Evolutionary conservation across 2,329 filamentous ascomycete species (phyloP), one percentile per base, ranked within the genome.

Genomic region (Thelonectria blattea): DNA sequence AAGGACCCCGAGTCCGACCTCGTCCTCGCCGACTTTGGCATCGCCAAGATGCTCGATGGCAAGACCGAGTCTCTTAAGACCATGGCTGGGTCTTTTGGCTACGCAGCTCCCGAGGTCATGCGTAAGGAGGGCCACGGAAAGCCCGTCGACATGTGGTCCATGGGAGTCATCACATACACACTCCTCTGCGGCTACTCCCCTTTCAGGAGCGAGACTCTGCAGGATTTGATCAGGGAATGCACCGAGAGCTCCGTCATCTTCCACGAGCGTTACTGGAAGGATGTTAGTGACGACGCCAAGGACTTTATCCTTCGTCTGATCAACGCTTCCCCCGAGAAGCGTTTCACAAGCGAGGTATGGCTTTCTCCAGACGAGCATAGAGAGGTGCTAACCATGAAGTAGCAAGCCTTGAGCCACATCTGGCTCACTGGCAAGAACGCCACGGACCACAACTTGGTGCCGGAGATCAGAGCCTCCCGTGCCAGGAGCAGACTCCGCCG

Each of bases 121-220:
- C 84, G 97, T 66, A 97, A 97, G 83, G 89, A 92, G 73, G 95
- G 95, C 18, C 96, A 99, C 75, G 95, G 95, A 75, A 99, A 98
- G 79, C 92, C 95, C 5, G 95, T 98, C 34, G 95, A 99, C 75
- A 97, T 99, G 92, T 99, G 95, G 95, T 98, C 95, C 3, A 85
- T 99, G 79, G 95, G 95, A 64, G 95, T 99, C 72, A 99, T 99
- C 72, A 98, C 95, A 43, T 99, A 99, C 79, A 99, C 95, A 15
- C 84, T 99, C 27, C 90, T 99, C 52, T 99, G 96, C 75, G 95
- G 95, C 68, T 99, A 99, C 81, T 97, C 94, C 46, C 95, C 95
- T 18, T 99, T 99, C 86, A 89, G 95, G 68, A 95, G 93, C 63
- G 95, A 99, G 81, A 97, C 91, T 72, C 83, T 99, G 50, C 86